phyloP scores from a whole-genome alignment of 1,284 basidiomycete species.

The Tilletia caries region DNA sequence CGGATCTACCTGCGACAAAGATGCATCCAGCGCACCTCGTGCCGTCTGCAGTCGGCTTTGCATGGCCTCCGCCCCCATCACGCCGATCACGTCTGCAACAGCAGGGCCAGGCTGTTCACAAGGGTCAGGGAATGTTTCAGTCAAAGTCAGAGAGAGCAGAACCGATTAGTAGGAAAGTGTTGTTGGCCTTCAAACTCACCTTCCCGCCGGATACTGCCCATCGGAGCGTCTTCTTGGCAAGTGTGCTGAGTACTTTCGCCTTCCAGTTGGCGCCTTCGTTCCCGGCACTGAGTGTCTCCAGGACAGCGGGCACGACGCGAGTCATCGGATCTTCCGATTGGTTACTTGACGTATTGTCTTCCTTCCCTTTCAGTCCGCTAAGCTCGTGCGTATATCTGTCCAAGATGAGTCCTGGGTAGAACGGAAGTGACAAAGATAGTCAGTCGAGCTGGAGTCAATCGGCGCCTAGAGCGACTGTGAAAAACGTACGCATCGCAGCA shows the following conservation, averaged over 20 bases:
- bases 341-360: not conserved
- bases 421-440: no score
- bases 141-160: no score
- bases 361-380: not conserved
- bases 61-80: not conserved
- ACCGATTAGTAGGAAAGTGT: not conserved
- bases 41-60: not conserved
- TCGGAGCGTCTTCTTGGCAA: slow-evolving; percentile 1
- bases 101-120: not conserved
- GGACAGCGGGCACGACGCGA: not conserved
- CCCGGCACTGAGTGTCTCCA: not conserved
- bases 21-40: not conserved
- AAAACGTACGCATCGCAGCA: not conserved
- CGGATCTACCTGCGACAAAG: no score
- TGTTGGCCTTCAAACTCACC: not conserved
- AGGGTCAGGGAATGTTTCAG: not conserved
- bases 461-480: not conserved
- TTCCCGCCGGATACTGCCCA: slow-evolving; percentile 6
- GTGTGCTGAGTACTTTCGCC: not conserved
- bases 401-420: not conserved
- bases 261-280: not conserved
- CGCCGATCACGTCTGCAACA: not conserved
- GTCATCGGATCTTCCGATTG: not conserved
- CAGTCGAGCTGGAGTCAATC: no score
- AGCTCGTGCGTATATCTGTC: not conserved